Conservation (phyloP, 768 basidiomycete genomes). For the Lyophyllum shimeji region DNA sequence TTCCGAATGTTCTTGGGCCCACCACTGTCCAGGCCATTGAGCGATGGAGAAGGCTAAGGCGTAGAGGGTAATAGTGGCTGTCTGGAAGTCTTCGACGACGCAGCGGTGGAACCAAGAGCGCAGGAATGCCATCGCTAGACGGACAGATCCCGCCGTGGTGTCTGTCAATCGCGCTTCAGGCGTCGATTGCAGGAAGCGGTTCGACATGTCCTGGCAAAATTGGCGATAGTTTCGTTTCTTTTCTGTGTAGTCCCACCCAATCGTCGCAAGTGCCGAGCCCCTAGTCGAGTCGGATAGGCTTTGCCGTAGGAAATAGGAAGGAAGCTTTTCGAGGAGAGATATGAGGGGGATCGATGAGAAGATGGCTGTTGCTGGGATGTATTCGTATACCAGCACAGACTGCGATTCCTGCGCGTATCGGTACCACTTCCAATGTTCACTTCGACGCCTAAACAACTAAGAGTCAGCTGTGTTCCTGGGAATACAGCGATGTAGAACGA, state of each 20-base stretch:
- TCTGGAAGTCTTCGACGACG: conserved; percentile 36
- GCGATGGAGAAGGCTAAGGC: conserved; percentile 50
- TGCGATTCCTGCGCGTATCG: conserved; percentile 75
- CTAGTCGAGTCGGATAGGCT: conserved; percentile 24
- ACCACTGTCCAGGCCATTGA: conserved; percentile 69
- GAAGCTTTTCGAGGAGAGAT: conserved; percentile 62
- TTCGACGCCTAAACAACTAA: conserved; percentile 14
- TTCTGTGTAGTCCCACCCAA: conserved; percentile 56
- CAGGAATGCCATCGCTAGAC: conserved; percentile 65
- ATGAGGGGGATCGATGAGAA: conserved; percentile 70
- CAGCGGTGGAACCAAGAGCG: conserved; percentile 66
- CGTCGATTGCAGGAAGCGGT: conserved; percentile 55
- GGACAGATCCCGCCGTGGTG: conserved; percentile 65
- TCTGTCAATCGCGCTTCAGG: conserved; percentile 60
- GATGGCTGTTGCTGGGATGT: conserved; percentile 64
- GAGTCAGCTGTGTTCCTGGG: not conserved
- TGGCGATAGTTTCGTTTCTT: conserved; percentile 63
- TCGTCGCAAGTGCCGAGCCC: conserved; percentile 30
- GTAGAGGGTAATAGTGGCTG: conserved; percentile 33
- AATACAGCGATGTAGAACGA: not conserved
- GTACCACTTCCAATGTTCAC: conserved; percentile 74
- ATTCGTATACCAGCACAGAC: conserved; percentile 69
- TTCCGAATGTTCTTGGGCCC: conserved; percentile 65
- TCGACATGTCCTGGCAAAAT: conserved; percentile 72
- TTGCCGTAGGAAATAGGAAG: conserved; percentile 61